Conservation (phyloP, 345 rosid species). For the Balakata baccata region DNA sequence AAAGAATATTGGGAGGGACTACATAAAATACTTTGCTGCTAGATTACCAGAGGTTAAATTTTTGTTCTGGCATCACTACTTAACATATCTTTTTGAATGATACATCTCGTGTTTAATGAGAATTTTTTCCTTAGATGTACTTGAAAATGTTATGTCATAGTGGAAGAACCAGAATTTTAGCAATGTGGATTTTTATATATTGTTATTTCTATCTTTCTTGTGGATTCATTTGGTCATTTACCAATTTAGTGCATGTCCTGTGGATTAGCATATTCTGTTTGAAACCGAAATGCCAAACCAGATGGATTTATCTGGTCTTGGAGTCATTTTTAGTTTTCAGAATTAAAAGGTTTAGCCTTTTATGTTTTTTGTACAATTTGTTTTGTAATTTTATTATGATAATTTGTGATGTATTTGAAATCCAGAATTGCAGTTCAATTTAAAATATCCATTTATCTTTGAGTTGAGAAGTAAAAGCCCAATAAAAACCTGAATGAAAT, state of each 20-base stretch:
- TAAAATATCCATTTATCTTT: neutral
- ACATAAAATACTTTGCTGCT: slow-evolving; percentile 78
- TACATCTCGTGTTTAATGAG: neutral
- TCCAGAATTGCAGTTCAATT: neutral
- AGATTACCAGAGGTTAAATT: slow-evolving; percentile 79
- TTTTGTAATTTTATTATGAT: neutral
- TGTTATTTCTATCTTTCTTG: neutral
- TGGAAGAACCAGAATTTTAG: neutral
- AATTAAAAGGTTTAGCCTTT: neutral
- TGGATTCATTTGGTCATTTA: neutral
- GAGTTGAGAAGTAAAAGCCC: neutral
- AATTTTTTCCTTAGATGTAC: neutral
- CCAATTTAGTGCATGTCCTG: too few species aligned
- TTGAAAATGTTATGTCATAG: neutral
- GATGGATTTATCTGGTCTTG: too few species aligned
- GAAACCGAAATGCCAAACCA: too few species aligned
- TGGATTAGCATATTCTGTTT: too few species aligned
- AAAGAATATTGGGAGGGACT: slow-evolving; percentile 91
- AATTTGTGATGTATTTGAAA: neutral
- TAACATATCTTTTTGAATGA: slow-evolving; percentile 2
- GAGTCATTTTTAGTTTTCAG: neutral
- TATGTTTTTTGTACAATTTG: neutral
- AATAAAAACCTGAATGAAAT: neutral
- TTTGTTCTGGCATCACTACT: slow-evolving; percentile 18
- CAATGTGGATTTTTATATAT: neutral